Evolutionary conservation across 2,329 filamentous ascomycete species (phyloP).

Genomic region (Scleromitrula shiraiana): DNA sequence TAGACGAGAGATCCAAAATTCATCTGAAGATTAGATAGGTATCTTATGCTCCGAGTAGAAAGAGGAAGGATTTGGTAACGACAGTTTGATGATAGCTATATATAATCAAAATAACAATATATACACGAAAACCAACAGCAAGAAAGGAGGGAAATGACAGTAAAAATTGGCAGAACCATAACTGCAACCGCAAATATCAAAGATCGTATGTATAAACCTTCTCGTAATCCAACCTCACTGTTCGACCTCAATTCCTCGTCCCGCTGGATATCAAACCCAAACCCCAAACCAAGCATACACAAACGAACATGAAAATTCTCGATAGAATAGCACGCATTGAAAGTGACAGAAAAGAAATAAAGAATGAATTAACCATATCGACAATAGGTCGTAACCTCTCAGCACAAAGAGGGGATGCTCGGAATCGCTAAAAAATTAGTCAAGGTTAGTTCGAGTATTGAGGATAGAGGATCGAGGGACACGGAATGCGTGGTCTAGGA

Average conservation of each 20-base stretch:
- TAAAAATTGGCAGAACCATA: too few species aligned
- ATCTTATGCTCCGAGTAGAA: too few species aligned
- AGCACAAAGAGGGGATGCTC: slow-evolving; percentile 6
- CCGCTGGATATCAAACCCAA: slow-evolving; percentile 11
- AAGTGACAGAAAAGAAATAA: slow-evolving; percentile 13
- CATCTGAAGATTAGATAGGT: too few species aligned
- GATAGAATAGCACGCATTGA: slow-evolving; percentile 14
- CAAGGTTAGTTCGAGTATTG: neutral
- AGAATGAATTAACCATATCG: slow-evolving; percentile 9
- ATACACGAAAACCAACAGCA: neutral
- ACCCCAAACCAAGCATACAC: slow-evolving; percentile 13
- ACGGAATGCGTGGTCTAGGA: neutral
- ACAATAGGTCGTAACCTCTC: slow-evolving; percentile 4
- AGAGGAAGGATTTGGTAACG: too few species aligned
- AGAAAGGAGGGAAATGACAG: too few species aligned
- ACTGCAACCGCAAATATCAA: too few species aligned
- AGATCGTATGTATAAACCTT: neutral
- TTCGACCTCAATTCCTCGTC: slow-evolving; percentile 1
- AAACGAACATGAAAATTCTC: slow-evolving; percentile 11
- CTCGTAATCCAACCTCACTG: slow-evolving; percentile 1
- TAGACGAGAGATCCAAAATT: too few species aligned
- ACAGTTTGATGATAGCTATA: neutral
- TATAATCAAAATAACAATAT: neutral
- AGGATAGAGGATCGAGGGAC: neutral
- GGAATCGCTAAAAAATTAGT: slow-evolving; percentile 11